These are phyloP conservation scores for Dichotomocladium elegans DNA, from an alignment of 371 early-diverging fungal genomes.

Conservation along the genomic window DNA sequence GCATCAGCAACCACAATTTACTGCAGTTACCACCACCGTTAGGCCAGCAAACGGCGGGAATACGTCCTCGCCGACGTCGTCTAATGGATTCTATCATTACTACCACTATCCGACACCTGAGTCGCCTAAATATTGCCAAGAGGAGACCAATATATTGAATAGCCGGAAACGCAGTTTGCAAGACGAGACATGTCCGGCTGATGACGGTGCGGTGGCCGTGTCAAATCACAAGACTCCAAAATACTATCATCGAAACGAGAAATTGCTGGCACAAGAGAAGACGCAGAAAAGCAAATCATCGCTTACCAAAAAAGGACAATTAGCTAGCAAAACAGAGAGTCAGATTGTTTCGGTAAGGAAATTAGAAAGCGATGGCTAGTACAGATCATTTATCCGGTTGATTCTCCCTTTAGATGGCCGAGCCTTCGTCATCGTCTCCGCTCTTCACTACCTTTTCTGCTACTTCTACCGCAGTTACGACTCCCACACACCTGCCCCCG, in stretches of 20 bases:
- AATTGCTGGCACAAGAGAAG: not conserved
- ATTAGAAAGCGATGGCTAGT: too few species aligned
- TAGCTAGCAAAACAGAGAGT: too few species aligned
- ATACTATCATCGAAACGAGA: too few species aligned
- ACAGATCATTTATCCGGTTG: too few species aligned
- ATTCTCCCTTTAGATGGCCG: too few species aligned
- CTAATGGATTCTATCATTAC: not conserved
- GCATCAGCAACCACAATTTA: not conserved
- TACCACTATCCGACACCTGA: slow-evolving; percentile 5
- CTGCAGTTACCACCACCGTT: not conserved
- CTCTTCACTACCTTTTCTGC: not conserved
- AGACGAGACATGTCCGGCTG: not conserved
- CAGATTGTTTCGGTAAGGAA: too few species aligned
- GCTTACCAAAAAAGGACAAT: not conserved
- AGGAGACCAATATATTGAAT: not conserved
- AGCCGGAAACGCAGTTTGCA: not conserved
- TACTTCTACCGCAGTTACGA: not conserved
- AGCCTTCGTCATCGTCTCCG: not conserved
- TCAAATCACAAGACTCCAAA: too few species aligned
- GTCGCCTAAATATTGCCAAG: not conserved
- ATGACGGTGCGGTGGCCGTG: too few species aligned
- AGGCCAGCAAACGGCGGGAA: too few species aligned
- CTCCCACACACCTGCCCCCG: not conserved
- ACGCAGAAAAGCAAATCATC: not conserved
- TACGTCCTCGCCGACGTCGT: not conserved